Conservation (phyloP, 495 filamentous ascomycete species). For the Tuber magnatum region DNA sequence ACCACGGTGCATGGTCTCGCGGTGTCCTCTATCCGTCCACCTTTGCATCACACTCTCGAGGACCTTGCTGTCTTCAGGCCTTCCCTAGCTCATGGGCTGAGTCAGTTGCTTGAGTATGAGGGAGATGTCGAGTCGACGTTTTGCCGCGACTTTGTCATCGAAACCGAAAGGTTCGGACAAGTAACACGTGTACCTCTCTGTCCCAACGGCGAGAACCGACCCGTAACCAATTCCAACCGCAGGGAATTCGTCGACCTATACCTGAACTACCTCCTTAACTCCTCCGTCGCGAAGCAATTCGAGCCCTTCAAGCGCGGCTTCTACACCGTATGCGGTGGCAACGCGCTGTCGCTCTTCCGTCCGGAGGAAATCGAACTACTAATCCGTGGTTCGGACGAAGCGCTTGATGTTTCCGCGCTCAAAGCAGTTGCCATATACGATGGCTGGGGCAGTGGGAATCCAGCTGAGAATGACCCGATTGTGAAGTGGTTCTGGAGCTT, state of each 20-base stretch:
- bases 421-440: constrained; percentile 76
- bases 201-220: constrained; percentile 61
- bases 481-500: constrained; percentile 86
- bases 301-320: constrained; percentile 95
- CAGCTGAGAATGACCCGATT: constrained; percentile 55
- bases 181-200: constrained; percentile 62
- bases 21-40: constrained; percentile 52
- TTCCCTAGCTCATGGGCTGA: constrained; percentile 65
- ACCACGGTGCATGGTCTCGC: constrained; percentile 42
- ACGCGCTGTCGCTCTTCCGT: constrained; percentile 82
- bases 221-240: constrained; percentile 79
- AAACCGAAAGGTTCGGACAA: constrained; percentile 71
- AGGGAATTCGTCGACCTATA: constrained; percentile 86
- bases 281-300: constrained; percentile 71
- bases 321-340: constrained; percentile 85
- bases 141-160: constrained; percentile 73
- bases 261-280: constrained; percentile 72
- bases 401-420: constrained; percentile 69
- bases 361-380: constrained; percentile 91
- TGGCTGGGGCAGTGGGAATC: constrained; percentile 53
- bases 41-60: constrained; percentile 66
- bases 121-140: constrained; percentile 79
- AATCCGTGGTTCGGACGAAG: constrained; percentile 78
- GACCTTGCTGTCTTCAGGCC: constrained; percentile 83
- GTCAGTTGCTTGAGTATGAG: constrained; percentile 70